Percentiles rank a stretch among this genome's conserved stretches.
Evolutionary conservation across 306 rosid genomes (phyloP).

Genomic region (Albizia julibrissin): DNA sequence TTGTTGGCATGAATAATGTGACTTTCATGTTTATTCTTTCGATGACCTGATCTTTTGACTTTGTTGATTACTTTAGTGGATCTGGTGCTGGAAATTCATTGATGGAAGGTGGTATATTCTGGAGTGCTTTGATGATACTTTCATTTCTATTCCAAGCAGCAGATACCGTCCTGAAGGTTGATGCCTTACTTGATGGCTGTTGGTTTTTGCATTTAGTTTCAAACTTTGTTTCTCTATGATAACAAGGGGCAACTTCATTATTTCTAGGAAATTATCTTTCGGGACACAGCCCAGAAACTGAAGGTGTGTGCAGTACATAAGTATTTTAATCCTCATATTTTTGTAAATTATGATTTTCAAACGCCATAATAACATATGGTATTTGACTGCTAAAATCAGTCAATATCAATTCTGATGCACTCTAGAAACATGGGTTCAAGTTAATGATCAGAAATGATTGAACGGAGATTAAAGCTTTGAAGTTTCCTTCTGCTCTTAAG

Average conservation of each 20-base stretch:
- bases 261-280: constrained; percentile 75
- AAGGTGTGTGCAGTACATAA: constrained; percentile 49
- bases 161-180: constrained; percentile 81
- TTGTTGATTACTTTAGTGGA: constrained; percentile 58
- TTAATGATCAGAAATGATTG: constrained; percentile 4
- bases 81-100: constrained; percentile 77
- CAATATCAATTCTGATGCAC: constrained; percentile 9
- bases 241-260: constrained; percentile 37
- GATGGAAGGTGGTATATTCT: constrained; percentile 78
- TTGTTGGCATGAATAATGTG: constrained; percentile 8
- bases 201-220: constrained; percentile 25
- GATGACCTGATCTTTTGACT: constrained; percentile 24
- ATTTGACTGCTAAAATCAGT: constrained; percentile 3
- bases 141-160: constrained; percentile 93
- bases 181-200: constrained; percentile 25
- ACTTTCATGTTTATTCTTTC: constrained; percentile 5
- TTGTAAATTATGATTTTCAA: constrained; percentile 18
- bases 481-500: background rate
- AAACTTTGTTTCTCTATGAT: constrained; percentile 27
- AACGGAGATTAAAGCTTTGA: background rate
- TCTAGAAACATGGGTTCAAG: background rate
- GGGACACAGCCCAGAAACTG: constrained; percentile 55
- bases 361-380: constrained; percentile 5
- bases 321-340: constrained; percentile 26
- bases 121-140: constrained; percentile 87